Evolutionary conservation across 148 eudicot species (phyloP), one percentile per base, ranked within the genome.

Genomic region (Camellia japonica): DNA sequence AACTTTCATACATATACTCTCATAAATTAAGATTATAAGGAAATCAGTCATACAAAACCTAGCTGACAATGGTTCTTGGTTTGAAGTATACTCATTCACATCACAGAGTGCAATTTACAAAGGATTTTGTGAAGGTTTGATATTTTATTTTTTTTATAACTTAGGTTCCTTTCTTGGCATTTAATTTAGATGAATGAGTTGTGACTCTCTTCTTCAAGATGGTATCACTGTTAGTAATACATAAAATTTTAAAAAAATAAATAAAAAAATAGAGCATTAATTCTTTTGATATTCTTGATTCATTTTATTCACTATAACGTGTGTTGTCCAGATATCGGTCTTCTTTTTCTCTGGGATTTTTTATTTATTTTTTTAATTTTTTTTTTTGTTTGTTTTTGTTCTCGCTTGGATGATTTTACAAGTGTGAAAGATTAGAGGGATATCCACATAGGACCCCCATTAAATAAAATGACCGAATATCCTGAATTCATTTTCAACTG

Each of bases 301-400:
- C 18, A 59, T 41, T 55, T 68, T 80, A 5, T 71, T 3, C 38
- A 47, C 68, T 74, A 66, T 78, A 47, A 64, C 62, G 82, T 62
- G 77, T 83, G 16, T 74, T 71, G 70, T 70, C 71, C 59, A 60
- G 61, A 64, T 74, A 75, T 52, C 51, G 56, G 80, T 41, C 73
- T 41, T 38, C 70, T 72, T 59, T 68, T 55, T 77, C 10, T 80
- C 66, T 52, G 77, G 78, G 87, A 79, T 79, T 66, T 86, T 73
- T 52, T 64, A 72, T 58, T 70, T 79, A 71, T 86, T 73, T 52
- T 64, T n/a, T n/a, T n/a, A n/a, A 72, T 58, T 70, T 66, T 79
- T 60, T 44, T 84, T 88, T 84, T 83, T 70, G 86, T 82, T 78
- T 89, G 88, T 87, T 84, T 83, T 86, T 78, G 78, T 82, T 81